Evolutionary conservation across 345 rosid genomes (phyloP).

Genomic region (Syzygium oleosum): DNA sequence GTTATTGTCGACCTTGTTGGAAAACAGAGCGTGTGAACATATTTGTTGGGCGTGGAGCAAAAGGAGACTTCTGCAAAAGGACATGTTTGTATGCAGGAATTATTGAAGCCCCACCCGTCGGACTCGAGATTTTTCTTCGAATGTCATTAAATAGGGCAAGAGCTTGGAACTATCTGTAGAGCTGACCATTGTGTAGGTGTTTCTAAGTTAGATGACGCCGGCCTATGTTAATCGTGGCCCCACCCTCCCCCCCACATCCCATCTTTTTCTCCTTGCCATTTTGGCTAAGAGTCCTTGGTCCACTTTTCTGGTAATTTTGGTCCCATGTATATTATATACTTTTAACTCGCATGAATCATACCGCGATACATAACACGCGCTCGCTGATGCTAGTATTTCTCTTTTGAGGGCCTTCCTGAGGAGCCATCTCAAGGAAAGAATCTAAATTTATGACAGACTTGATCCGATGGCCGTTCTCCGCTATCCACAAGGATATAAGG

Average conservation of each 20-base stretch:
- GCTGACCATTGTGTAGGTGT: neutral
- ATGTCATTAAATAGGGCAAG: neutral
- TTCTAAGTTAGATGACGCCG: neutral
- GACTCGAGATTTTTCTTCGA: neutral
- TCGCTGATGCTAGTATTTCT: rapidly evolving
- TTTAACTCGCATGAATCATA: neutral
- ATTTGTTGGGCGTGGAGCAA: neutral
- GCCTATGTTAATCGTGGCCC: neutral
- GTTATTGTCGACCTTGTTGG: neutral
- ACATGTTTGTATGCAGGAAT: neutral
- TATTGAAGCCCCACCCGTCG: neutral
- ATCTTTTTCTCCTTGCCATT: neutral
- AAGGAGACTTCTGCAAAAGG: neutral
- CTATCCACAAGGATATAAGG: neutral
- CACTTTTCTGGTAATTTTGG: neutral
- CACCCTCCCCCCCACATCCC: neutral
- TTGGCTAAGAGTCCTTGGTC: neutral
- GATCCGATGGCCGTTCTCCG: neutral
- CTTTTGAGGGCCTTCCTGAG: neutral
- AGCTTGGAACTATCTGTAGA: neutral
- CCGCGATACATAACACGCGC: too few relatives aligned
- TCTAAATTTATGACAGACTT: neutral
- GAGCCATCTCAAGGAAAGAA: neutral
- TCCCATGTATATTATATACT: neutral
- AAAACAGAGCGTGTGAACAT: neutral